Evolutionary conservation across 208 protist species (phyloP), one percentile per base, ranked within the genome.

Genomic region (Crithidia sp.): DNA sequence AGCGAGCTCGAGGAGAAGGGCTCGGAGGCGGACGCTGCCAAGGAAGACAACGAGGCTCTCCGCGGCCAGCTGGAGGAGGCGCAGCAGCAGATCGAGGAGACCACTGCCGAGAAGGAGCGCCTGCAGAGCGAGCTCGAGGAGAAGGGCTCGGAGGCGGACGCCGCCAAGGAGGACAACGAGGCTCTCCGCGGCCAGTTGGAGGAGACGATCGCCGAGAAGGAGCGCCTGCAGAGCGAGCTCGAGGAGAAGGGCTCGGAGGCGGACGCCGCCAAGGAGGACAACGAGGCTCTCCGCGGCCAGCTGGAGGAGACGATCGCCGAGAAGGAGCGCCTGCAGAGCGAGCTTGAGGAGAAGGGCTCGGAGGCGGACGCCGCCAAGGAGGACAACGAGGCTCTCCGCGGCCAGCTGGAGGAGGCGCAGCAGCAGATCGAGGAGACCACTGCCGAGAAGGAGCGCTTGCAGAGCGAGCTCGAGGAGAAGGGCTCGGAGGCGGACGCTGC

Each of bases 181-280:
- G 52, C 16, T 17, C n/a, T n/a, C 17, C 13, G 14, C 14, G 52
- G 52, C n/a, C 52, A 56, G 52, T 3, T 56, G 52, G 52, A 56
- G 52, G 52, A 56, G 7, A 3, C 52, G 14, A 79, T 70, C 52
- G 57, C 76, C 3, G 76, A 81, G 67, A 79, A 72, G 67, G 68
- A 28, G 63, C 56, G 54, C 39, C 76, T 79, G 62, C 71, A 71
- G 39, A 59, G 28, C 43, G 44, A 79, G 64, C 67, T 78, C 39
- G 49, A 57, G 61, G 58, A 76, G 39, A 71, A 77, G 50, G n/a
- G 43, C 37, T 8, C 9, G 0, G 55, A 64, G 53, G 55, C 62
- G 17, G 57, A 54, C 14, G 61, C 58, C 47, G 28, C 57, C 4
- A 76, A 6, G 52, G 19, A n/a, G n/a, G 49, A 14, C 19, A 66